Base-by-base conservation (phyloP, 75 land plant genomes). In the Pinus tabuliformis region DNA sequence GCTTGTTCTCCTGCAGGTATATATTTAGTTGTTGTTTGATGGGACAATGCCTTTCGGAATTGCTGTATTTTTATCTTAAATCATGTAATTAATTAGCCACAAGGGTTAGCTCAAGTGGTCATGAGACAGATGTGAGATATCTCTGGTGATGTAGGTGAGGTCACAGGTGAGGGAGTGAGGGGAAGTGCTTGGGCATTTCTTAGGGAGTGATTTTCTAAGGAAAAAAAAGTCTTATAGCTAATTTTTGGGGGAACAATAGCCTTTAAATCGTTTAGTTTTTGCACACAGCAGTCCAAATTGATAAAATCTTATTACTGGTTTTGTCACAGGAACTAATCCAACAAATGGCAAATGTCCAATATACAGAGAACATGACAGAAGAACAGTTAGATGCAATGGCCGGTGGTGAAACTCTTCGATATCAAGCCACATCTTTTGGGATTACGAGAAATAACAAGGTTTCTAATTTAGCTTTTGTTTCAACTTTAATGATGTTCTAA, bases 271-370 rank as follows among this genome's bases (percentile, higher is more conserved):
- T n/a, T 30, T 22, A 20, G n/a, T 73, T 58, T 73, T n/a, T 6
- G 17, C 37, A 17, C 59, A 58, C 1, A 0, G 56, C 24, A 26
- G 75, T 42, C 22, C 16, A 18, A 8, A 36, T 22, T 37, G 52
- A 68, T 20, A 20, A 68, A 18, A 68, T 39, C 45, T 18, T 68
- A 18, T 12, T 20, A 7, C 22, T 71, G 9, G 12, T 45, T 56
- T 5, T 72, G 6, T 5, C 77, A 30, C 90, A 97, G 98, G 99
- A 97, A 76, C 88, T 97, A 24, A 88, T 97, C 70, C 95, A 97
- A 78, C 99, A 97, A 81, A 97, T 97, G 99, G 98, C 99, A 28
- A 95, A 95, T 86, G 93, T 97, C 36, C 98, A 97, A 62, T 91
- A 92, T 81, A 97, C 95, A 7, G 99, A 97, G 77, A 97, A 97